Base-by-base conservation (phyloP, 768 basidiomycete species). In the Boletus barrowsii region DNA sequence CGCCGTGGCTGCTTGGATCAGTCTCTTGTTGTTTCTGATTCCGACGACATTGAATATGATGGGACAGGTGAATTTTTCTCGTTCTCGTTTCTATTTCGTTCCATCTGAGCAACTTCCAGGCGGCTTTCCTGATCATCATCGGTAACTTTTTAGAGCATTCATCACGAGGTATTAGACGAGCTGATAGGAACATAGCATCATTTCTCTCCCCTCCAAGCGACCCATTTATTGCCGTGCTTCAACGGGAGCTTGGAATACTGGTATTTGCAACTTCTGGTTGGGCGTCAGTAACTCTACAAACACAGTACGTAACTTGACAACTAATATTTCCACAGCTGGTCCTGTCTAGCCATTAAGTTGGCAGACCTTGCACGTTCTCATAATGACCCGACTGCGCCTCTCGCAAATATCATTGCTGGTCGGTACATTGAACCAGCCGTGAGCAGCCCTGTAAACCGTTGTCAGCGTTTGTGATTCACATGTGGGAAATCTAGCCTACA, bases 191-290 rank as follows among this genome's bases (percentile, higher is more conserved):
- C 51, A 14, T 49, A 87, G 87, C 81, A 4, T 72, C 83, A 0
- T 80, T 89, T 57, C 59, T 90, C 4, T 85, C 84, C 4, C 84
- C 88, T 1, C 87, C 88, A 1, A 72, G 63, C 20, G 87, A 87
- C 50, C 84, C 86, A 1, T 87, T 89, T 61, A 71, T 86, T n/a
- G 73, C 78, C 5, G 84, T 86, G 4, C 63, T 87, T 14, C 87
- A 89, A 62, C 82, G 86, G 2, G 86, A 89, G 62, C 42, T 80
- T 10, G 72, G 80, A 7, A 79, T 84, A 35, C 54, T 87, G 6
- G 18, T 74, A 1, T 81, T 83, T 43, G 77, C 77, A 0, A 58
- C 72, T 2, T 18, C 75, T 10, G 74, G 76, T 26, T 89, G 85
- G 86, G 86, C 79, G 86, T 86, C 57, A 65, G 83, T 78, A n/a